Evolutionary conservation across 805 yeast genomes (phyloP).

Genomic region (Candida pseudoglaebosa): DNA sequence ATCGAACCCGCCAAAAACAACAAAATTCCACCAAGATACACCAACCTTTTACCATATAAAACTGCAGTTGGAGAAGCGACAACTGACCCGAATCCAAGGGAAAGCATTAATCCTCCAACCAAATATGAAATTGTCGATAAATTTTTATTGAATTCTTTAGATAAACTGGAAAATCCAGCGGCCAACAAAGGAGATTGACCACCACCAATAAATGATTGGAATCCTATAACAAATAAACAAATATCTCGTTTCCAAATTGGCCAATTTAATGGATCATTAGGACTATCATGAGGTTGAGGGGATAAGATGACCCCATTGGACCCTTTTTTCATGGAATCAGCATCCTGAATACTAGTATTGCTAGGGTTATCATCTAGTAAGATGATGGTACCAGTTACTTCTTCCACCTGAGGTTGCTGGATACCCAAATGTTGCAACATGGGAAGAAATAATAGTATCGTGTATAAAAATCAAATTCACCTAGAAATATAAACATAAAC

Average conservation of each 20-base stretch:
- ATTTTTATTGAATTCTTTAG: conserved; percentile 40
- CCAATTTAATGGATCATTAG: conserved; percentile 67
- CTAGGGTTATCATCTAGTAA: conserved; percentile 26
- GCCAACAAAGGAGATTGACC: conserved; percentile 61
- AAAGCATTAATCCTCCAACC: conserved; percentile 57
- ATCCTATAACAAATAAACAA: conserved; percentile 49
- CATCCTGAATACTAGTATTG: neutral
- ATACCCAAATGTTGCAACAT: conserved; percentile 27
- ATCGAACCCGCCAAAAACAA: conserved; percentile 49
- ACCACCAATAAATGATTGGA: conserved; percentile 57
- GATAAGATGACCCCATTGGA: conserved; percentile 46
- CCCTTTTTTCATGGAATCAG: conserved; percentile 37
- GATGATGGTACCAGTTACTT: conserved; percentile 49
- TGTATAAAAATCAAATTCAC: neutral
- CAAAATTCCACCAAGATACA: conserved; percentile 46
- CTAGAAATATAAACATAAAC: neutral
- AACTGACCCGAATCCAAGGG: conserved; percentile 56
- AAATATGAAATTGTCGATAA: conserved; percentile 44
- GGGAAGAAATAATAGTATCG: neutral
- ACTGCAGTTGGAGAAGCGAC: conserved; percentile 56
- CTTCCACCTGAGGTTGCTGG: conserved; percentile 34
- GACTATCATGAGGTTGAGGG: conserved; percentile 62
- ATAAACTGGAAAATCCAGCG: conserved; percentile 46
- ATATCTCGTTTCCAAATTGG: conserved; percentile 56
- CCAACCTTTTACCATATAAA: conserved; percentile 54